Conservation (phyloP, 306 rosid species). For the Fragaria ananassa region DNA sequence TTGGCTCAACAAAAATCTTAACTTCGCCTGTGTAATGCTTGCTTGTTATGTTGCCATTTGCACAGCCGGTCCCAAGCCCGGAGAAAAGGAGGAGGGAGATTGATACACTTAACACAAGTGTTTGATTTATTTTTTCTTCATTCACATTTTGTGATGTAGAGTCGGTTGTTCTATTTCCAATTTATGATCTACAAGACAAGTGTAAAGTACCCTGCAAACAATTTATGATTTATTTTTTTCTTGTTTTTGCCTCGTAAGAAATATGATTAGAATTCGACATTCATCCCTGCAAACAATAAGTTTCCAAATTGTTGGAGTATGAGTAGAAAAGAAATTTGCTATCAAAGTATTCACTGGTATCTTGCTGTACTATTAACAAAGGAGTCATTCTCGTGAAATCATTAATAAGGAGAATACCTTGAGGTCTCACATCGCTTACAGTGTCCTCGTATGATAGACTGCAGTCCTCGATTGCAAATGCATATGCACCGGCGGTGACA, state of each 20-base stretch:
- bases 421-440: neutral
- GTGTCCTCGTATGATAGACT: slow-evolving; percentile 25
- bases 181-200: neutral
- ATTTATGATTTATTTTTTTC: too few relatives aligned
- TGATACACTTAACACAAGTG: neutral
- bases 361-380: slow-evolving; percentile 2
- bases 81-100: slow-evolving; percentile 24
- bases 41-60: neutral
- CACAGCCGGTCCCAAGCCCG: slow-evolving; percentile 40
- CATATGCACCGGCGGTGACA: neutral
- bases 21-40: slow-evolving; percentile 29
- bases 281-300: too few relatives aligned
- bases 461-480: slow-evolving; percentile 13
- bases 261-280: too few relatives aligned
- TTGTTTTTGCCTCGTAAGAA: too few relatives aligned
- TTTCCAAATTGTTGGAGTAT: neutral
- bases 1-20: neutral
- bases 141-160: neutral
- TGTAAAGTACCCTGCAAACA: too few relatives aligned
- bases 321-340: neutral
- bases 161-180: neutral
- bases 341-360: slow-evolving; percentile 7
- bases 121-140: neutral
- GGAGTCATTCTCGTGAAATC: slow-evolving; percentile 14
- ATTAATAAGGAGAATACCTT: neutral